Evolutionary conservation across 2,329 filamentous ascomycete genomes (phyloP).

Genomic region (Sphaerulina vaccinii): DNA sequence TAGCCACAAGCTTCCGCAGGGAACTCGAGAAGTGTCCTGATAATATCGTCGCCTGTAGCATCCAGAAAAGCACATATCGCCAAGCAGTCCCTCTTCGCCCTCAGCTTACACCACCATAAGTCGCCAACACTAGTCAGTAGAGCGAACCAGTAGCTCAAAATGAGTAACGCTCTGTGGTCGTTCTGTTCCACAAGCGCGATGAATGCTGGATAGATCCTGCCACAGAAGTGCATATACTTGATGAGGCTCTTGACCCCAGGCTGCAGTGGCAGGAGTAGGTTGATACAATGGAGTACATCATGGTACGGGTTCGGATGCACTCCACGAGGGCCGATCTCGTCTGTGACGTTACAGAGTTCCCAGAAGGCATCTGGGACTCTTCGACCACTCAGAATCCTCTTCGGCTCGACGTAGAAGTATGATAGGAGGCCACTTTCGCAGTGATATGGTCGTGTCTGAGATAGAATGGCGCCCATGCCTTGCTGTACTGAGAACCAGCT

Average conservation of each 20-base stretch:
- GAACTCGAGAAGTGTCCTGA: slow-evolving; percentile 6
- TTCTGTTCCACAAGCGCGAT: slow-evolving; percentile 15
- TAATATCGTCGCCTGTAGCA: background rate
- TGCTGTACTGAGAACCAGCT: slow-evolving; percentile 18
- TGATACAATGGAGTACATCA: slow-evolving; percentile 16
- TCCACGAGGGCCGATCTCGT: slow-evolving; percentile 11
- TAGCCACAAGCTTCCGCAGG: slow-evolving; percentile 13
- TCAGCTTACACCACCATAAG: slow-evolving; percentile 17
- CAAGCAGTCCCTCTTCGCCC: slow-evolving; percentile 17
- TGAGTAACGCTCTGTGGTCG: slow-evolving; percentile 14
- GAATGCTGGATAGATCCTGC: slow-evolving; percentile 15
- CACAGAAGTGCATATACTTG: slow-evolving; percentile 21
- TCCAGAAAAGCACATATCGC: slow-evolving; percentile 15
- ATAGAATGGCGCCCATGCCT: slow-evolving; percentile 15
- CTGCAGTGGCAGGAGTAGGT: slow-evolving; percentile 13
- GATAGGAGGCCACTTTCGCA: slow-evolving; percentile 14
- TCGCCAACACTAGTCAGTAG: slow-evolving; percentile 14
- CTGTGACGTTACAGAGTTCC: slow-evolving; percentile 15
- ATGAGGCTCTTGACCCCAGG: slow-evolving; percentile 14
- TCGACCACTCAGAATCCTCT: background rate
- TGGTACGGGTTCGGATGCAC: slow-evolving; percentile 20
- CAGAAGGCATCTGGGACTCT: slow-evolving; percentile 9
- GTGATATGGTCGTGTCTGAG: slow-evolving; percentile 14
- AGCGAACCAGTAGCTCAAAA: slow-evolving; percentile 17
- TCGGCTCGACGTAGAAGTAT: slow-evolving; percentile 11